phyloP scores from a whole-genome alignment of 2,329 filamentous ascomycete species.

The Septoria linicola region DNA sequence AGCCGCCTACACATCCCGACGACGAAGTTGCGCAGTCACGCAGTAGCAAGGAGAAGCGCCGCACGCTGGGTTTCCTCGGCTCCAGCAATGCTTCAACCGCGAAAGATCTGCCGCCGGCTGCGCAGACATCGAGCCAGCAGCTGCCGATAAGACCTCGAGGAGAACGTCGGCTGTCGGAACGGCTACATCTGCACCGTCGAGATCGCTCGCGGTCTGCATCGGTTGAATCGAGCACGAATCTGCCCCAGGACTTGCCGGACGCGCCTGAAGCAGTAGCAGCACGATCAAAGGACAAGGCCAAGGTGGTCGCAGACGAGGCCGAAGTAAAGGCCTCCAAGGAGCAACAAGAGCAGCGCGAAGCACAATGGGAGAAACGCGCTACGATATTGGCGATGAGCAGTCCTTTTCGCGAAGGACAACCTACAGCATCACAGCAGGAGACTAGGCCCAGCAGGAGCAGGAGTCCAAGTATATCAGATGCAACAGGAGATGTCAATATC shows the following conservation, averaged over 20 bases:
- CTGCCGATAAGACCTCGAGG: constrained; percentile 33
- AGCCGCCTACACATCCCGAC: constrained; percentile 60
- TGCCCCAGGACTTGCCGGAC: constrained; percentile 77
- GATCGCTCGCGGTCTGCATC: constrained; percentile 49
- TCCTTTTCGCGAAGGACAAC: constrained; percentile 43
- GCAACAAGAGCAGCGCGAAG: constrained; percentile 58
- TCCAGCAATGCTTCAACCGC: constrained; percentile 34
- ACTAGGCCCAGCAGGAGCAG: constrained; percentile 26
- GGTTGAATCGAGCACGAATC: constrained; percentile 64
- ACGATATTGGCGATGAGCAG: constrained; percentile 71
- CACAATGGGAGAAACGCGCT: constrained; percentile 87
- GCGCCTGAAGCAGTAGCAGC: constrained; percentile 65
- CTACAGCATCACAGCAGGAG: not conserved
- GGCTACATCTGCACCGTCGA: constrained; percentile 65
- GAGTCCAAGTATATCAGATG: constrained; percentile 41
- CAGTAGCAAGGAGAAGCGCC: constrained; percentile 26
- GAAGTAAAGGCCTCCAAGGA: constrained; percentile 17
- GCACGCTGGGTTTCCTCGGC: constrained; percentile 39
- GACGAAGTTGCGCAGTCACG: constrained; percentile 33
- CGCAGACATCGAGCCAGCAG: constrained; percentile 17
- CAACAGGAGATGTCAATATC: constrained; percentile 61
- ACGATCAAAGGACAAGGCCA: constrained; percentile 39
- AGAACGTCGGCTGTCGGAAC: constrained; percentile 60
- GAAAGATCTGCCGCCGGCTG: constrained; percentile 24
- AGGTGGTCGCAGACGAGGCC: constrained; percentile 5